Conservation (phyloP, 805 yeast genomes). For the Metschnikowia picachoensis region DNA sequence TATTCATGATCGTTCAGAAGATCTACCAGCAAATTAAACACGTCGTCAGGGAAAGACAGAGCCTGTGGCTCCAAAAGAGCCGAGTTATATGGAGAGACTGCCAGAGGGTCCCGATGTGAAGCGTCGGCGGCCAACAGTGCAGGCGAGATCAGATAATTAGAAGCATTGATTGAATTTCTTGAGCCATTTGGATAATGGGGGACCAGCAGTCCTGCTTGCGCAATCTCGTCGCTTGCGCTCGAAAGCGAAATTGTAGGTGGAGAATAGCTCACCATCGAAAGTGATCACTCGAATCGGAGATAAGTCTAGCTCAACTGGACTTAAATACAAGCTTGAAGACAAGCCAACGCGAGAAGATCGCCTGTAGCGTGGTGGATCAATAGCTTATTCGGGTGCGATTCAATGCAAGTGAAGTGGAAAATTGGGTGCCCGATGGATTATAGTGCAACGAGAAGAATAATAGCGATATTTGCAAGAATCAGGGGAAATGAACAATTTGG, state of each 20-base stretch:
- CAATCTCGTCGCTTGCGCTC: constrained; percentile 7
- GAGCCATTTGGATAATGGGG: background rate
- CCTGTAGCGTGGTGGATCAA: background rate
- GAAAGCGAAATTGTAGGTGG: constrained; percentile 16
- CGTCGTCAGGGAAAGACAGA: constrained; percentile 8
- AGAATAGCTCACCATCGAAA: constrained; percentile 11
- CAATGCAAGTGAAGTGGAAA: background rate
- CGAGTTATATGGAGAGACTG: constrained; percentile 10
- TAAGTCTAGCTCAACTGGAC: background rate
- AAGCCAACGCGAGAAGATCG: background rate
- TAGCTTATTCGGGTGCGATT: background rate
- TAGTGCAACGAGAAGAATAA: background rate
- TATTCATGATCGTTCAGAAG: constrained; percentile 5
- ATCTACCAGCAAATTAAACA: constrained; percentile 9
- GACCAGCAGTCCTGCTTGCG: constrained; percentile 1
- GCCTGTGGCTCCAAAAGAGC: constrained; percentile 10
- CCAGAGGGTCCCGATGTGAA: background rate
- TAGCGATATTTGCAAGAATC: too few species aligned
- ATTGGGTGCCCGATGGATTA: background rate
- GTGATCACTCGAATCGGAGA: too few species aligned
- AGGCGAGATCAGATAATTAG: constrained; percentile 1
- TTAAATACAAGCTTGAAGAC: background rate
- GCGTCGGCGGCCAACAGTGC: constrained; percentile 1
- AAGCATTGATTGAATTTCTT: background rate
- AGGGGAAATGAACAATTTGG: background rate